Percentiles rank a stretch among this genome's conserved stretches.
phyloP scores from a whole-genome alignment of 2,329 filamentous ascomycete species.

The Pseudogymnoascus sp. region DNA sequence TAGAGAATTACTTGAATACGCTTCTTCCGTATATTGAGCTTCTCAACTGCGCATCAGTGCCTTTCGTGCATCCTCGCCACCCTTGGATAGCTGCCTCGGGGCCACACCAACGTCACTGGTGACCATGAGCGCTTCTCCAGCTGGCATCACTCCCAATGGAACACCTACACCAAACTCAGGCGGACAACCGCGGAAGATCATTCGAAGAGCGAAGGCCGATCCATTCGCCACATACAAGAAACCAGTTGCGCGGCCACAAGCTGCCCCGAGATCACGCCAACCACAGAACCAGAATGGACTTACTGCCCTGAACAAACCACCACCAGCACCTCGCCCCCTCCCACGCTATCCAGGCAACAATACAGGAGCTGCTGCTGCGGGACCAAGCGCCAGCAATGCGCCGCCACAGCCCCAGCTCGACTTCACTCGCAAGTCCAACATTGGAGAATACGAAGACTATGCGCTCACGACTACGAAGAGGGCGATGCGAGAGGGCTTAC shows the following conservation, averaged over 20 bases:
- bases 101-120: background rate
- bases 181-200: conserved; percentile 34
- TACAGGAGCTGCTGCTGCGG: conserved; percentile 10
- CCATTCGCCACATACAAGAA: conserved; percentile 57
- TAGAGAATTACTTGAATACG: background rate
- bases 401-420: conserved; percentile 42
- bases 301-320: conserved; percentile 10
- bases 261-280: conserved; percentile 12
- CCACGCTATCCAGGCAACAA: conserved; percentile 10
- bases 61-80: background rate
- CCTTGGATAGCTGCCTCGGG: background rate
- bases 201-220: conserved; percentile 45
- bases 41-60: background rate
- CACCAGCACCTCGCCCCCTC: conserved; percentile 14
- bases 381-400: conserved; percentile 30
- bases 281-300: conserved; percentile 16
- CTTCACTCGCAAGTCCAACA: conserved; percentile 46
- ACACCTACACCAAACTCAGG: conserved; percentile 39
- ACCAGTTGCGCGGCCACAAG: conserved; percentile 31
- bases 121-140: conserved; percentile 35
- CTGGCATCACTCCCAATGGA: conserved; percentile 35
- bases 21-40: background rate
- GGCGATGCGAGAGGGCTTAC: conserved; percentile 66
- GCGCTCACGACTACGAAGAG: conserved; percentile 79
- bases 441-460: conserved; percentile 40